Percentiles rank a stretch among this genome's conserved stretches.
Conservation (phyloP, 306 rosid genomes). For the Sicyos edulis region DNA sequence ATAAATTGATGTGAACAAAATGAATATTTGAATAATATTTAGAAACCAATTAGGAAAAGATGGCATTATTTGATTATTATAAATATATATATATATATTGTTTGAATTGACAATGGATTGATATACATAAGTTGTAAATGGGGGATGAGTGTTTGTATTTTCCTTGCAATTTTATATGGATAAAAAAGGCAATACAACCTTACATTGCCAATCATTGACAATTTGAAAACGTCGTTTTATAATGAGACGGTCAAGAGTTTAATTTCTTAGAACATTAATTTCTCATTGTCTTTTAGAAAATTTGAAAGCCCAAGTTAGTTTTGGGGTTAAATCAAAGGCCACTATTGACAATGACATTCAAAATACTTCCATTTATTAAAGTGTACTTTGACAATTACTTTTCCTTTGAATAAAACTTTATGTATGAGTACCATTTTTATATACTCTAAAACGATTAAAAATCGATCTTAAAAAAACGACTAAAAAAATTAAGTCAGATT, state of each 20-base stretch:
- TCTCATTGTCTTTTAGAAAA: neutral
- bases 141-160: neutral
- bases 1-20: neutral
- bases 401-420: neutral
- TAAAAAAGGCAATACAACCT: neutral
- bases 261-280: neutral
- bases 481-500: neutral
- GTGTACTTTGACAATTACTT: neutral
- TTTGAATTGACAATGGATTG: neutral
- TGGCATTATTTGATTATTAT: neutral
- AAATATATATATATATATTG: neutral
- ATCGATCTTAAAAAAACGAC: too few relatives aligned
- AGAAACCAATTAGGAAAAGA: neutral
- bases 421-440: neutral
- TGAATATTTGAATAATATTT: neutral
- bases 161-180: neutral
- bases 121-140: neutral
- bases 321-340: conserved; percentile 7
- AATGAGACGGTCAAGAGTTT: neutral
- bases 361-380: neutral
- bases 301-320: neutral
- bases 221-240: neutral
- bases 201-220: neutral
- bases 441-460: neutral
- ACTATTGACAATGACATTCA: conserved; percentile 4